Percentiles rank a stretch among this genome's conserved stretches.
Evolutionary conservation across 768 basidiomycete genomes (phyloP).

Genomic region (Tulasnella sp.): DNA sequence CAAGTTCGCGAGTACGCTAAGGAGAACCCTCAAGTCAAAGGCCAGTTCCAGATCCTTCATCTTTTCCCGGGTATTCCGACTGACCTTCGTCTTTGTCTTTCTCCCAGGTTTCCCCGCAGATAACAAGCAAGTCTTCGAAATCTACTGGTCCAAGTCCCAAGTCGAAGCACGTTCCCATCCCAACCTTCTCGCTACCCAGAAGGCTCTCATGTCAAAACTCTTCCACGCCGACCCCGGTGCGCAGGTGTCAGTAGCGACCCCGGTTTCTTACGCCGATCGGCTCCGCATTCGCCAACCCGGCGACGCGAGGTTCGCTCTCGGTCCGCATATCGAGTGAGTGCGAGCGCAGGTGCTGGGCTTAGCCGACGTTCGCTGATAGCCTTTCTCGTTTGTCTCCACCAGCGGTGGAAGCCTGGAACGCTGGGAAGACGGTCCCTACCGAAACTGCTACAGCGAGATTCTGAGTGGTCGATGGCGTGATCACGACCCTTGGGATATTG

Average conservation of each 20-base stretch:
- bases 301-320: conserved; percentile 53
- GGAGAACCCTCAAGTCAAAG: conserved; percentile 21
- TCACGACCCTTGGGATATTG: conserved; percentile 57
- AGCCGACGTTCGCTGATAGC: background rate
- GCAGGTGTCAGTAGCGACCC: conserved; percentile 39
- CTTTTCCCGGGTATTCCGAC: background rate
- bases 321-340: conserved; percentile 35
- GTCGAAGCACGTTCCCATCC: conserved; percentile 58
- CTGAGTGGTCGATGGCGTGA: conserved; percentile 48
- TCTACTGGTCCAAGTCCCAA: conserved; percentile 57
- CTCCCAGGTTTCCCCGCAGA: conserved; percentile 53
- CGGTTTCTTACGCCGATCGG: conserved; percentile 69
- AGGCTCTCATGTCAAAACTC: conserved; percentile 38
- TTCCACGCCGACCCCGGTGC: conserved; percentile 41
- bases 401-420: conserved; percentile 68
- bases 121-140: conserved; percentile 60
- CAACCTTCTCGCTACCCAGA: conserved; percentile 44
- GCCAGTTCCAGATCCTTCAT: background rate
- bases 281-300: conserved; percentile 63
- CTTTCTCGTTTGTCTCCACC: conserved; percentile 20
- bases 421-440: conserved; percentile 45
- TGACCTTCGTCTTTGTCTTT: background rate
- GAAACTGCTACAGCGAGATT: conserved; percentile 31
- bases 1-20: conserved; percentile 27
- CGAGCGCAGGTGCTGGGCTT: too few species aligned